A percentile compares a stretch with the other conserved stretches of the same genome.
phyloP scores from a whole-genome alignment of 495 filamentous ascomycete species.

The Aspergillus funiculosus region DNA sequence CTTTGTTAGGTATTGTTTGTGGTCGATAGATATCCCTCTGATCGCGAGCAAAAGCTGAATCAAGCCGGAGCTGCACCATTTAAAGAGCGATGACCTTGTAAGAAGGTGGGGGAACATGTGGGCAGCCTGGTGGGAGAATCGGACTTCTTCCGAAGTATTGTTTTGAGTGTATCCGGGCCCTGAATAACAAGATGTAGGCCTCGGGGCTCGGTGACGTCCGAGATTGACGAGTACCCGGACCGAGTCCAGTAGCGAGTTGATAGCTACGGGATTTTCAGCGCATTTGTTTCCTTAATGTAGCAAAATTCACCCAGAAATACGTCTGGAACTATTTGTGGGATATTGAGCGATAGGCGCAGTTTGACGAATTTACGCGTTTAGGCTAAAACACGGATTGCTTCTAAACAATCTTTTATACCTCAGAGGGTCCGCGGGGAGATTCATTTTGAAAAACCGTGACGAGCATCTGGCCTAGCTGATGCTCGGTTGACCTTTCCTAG shows the following conservation, averaged over 20 bases:
- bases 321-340: no score
- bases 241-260: background rate
- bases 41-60: background rate
- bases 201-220: no score
- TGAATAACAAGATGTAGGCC: no score
- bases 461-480: conserved; percentile 8
- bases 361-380: background rate
- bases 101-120: background rate
- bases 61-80: background rate
- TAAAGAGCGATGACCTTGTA: background rate
- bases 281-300: background rate
- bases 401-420: no score
- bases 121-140: background rate
- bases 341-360: background rate
- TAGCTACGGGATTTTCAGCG: background rate
- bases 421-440: no score
- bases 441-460: no score
- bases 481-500: no score
- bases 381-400: background rate
- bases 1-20: background rate
- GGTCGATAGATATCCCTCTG: background rate
- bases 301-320: no score
- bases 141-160: conserved; percentile 2
- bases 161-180: no score
- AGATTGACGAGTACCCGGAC: no score